Conservation (phyloP, 345 rosid genomes). For the Citrus unshiu region DNA sequence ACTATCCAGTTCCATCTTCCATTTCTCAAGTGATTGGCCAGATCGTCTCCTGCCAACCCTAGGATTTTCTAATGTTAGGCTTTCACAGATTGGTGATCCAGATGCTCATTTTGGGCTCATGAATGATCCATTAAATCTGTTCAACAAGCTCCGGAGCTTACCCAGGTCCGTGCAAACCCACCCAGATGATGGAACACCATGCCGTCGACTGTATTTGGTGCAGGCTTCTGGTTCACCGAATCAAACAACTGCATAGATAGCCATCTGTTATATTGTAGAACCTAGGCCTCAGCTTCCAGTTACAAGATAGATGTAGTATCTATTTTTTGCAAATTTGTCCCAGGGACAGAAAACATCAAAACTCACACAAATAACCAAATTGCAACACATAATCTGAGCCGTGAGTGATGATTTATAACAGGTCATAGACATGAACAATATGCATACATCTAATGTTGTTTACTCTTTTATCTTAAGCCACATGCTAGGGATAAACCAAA, state of each 20-base stretch:
- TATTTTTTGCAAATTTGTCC: constrained; percentile 14
- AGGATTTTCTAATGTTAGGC: constrained; percentile 78
- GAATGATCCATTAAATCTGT: constrained; percentile 69
- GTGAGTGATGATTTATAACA: constrained; percentile 12
- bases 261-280: constrained; percentile 18
- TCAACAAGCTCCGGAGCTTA: constrained; percentile 75
- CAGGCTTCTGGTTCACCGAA: constrained; percentile 79
- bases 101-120: constrained; percentile 87
- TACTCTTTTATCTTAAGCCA: neutral
- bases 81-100: constrained; percentile 92
- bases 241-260: constrained; percentile 32
- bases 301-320: constrained; percentile 20
- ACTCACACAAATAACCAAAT: constrained; percentile 16
- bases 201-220: constrained; percentile 89
- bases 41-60: constrained; percentile 80
- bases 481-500: neutral
- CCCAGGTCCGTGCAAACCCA: constrained; percentile 69
- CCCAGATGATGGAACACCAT: constrained; percentile 93
- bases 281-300: constrained; percentile 15
- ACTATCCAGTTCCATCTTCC: constrained; percentile 63
- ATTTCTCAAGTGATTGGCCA: constrained; percentile 95
- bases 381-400: constrained; percentile 2
- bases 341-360: constrained; percentile 16
- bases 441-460: constrained; percentile 6
- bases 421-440: neutral